These are phyloP conservation scores for Ceratorhiza oryzae-sativae DNA, from an alignment of 1,284 basidiomycete genomes.

Conservation along the genomic window DNA sequence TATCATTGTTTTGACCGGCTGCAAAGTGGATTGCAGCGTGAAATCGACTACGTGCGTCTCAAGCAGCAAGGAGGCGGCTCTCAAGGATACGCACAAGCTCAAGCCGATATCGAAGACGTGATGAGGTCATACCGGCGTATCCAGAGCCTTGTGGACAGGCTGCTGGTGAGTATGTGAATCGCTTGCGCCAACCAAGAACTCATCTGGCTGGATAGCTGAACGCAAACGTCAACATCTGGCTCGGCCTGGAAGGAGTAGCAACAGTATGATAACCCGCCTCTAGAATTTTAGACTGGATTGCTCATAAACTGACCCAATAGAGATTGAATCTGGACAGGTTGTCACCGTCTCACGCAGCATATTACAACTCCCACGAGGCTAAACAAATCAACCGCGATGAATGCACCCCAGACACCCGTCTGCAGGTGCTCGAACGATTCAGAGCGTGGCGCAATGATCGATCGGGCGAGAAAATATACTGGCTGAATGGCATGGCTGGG, in stretches of 20 bases:
- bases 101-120: background rate
- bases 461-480: conserved; percentile 41
- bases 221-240: background rate
- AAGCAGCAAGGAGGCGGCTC: background rate
- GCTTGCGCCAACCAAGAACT: background rate
- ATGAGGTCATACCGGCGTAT: conserved; percentile 2
- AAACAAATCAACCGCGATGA: background rate
- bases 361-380: conserved; percentile 8
- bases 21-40: background rate
- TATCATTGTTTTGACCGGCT: background rate
- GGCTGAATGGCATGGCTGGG: conserved; percentile 46
- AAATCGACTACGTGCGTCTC: background rate
- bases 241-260: background rate
- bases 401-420: conserved; percentile 42
- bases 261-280: too few species aligned
- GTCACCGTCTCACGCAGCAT: background rate
- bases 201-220: conserved; percentile 23
- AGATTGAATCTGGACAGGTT: background rate
- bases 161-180: background rate
- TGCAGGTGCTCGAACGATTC: conserved; percentile 40
- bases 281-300: background rate
- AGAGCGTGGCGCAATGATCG: conserved; percentile 35
- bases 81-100: too few species aligned
- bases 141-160: background rate
- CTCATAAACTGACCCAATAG: background rate